Percentiles rank a stretch among this genome's conserved stretches.
These are phyloP conservation scores for Eucalyptus sp. DNA, from an alignment of 345 rosid species.

Conservation along the genomic window DNA sequence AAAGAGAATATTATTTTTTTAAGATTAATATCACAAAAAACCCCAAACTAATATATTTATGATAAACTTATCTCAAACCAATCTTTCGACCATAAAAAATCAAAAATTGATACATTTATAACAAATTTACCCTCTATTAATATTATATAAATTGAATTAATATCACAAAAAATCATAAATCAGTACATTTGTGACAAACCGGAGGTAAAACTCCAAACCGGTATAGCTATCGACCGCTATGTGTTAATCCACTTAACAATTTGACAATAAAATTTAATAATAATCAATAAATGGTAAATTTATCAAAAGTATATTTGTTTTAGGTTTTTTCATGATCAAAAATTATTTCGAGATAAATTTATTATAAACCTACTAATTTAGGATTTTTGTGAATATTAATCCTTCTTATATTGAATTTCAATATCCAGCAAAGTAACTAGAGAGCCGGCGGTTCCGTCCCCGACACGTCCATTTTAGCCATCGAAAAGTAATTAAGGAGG, in stretches of 20 bases:
- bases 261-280: too few species aligned
- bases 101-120: fast-evolving
- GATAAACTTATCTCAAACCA: fast-evolving
- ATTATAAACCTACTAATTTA: fast-evolving
- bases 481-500: neutral
- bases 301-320: fast-evolving
- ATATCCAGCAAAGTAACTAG: neutral
- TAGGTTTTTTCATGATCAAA: fast-evolving
- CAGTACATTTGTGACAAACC: fast-evolving
- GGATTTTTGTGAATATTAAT: neutral
- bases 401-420: neutral
- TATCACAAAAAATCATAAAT: too few species aligned
- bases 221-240: too few species aligned
- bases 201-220: fast-evolving
- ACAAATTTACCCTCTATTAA: fast-evolving
- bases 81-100: fast-evolving
- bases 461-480: neutral
- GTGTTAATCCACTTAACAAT: fast-evolving
- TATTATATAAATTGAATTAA: fast-evolving
- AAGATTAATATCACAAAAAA: too few species aligned
- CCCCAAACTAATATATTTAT: fast-evolving
- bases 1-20: neutral
- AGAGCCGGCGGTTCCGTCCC: neutral
- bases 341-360: too few species aligned
- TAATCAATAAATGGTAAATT: fast-evolving